Evolutionary conservation across 2,329 filamentous ascomycete genomes (phyloP).

Genomic region (Raffaelea deltoideospora): DNA sequence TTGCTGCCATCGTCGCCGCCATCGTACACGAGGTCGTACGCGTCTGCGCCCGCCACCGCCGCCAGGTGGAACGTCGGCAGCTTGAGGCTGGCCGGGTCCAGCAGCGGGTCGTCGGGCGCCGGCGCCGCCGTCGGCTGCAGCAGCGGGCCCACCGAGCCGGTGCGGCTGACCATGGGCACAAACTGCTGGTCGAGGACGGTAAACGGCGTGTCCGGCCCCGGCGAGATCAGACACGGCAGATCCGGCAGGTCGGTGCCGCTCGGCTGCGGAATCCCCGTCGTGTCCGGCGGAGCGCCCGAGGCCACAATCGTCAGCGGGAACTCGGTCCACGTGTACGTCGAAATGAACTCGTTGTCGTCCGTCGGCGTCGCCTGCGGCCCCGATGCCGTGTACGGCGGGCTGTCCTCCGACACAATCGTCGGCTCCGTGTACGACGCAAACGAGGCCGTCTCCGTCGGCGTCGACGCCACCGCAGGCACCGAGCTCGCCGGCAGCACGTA

Average conservation of each 20-base stretch:
- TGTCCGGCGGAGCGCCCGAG: constrained; percentile 1
- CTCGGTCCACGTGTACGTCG: constrained; percentile 3
- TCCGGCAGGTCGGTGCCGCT: constrained; percentile 3
- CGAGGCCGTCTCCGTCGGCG: not conserved
- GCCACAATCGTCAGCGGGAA: constrained; percentile 1
- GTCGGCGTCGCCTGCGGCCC: not conserved
- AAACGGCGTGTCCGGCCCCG: constrained; percentile 1
- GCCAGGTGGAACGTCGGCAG: constrained; percentile 1
- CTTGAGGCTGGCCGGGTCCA: constrained; percentile 1
- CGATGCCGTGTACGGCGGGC: not conserved
- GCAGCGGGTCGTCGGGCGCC: constrained; percentile 1
- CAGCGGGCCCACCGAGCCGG: constrained; percentile 1
- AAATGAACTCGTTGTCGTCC: constrained; percentile 2
- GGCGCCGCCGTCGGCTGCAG: constrained; percentile 3
- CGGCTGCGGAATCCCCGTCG: constrained; percentile 2
- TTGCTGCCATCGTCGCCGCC: not conserved
- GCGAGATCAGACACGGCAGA: constrained; percentile 3
- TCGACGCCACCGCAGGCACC: not conserved
- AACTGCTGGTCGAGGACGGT: constrained; percentile 3
- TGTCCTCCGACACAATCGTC: not conserved
- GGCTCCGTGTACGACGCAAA: not conserved
- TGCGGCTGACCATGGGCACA: constrained; percentile 4
- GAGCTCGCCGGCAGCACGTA: not conserved
- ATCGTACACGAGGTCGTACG: not conserved
- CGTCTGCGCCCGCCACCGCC: not conserved